Conservation (phyloP, 164 flowering plant species). For the Kalanchoe fedtschenkoi region DNA sequence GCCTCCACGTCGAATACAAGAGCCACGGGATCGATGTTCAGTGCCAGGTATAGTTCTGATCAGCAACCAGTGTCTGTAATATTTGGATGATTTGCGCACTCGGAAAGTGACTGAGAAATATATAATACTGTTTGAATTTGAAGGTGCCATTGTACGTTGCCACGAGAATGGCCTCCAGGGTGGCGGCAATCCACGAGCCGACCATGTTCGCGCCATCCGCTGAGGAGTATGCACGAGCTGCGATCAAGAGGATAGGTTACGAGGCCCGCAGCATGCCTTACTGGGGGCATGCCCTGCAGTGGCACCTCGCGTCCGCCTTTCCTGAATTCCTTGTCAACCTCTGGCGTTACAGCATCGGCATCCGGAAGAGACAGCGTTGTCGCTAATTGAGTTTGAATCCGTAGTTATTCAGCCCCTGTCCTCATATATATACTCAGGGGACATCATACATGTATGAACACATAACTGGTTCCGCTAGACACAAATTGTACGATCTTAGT, state of each 20-base stretch:
- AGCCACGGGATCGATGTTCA: conserved; percentile 38
- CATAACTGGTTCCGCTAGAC: no score
- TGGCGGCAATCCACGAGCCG: conserved; percentile 20
- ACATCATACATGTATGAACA: no score
- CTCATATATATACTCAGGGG: no score
- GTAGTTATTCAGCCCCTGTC: no score
- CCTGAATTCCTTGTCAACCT: background rate
- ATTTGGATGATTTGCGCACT: no score
- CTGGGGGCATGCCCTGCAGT: conserved; percentile 49
- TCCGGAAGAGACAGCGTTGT: background rate
- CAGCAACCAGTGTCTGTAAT: no score
- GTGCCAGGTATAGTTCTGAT: no score
- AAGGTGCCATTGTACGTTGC: conserved; percentile 36
- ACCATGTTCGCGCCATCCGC: conserved; percentile 37
- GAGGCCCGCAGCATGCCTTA: conserved; percentile 37
- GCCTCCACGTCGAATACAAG: conserved; percentile 37
- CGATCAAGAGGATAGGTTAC: conserved; percentile 28
- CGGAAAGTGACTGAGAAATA: no score
- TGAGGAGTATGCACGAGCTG: conserved; percentile 32
- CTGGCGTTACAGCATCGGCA: background rate
- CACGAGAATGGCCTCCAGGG: conserved; percentile 31
- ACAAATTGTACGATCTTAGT: no score
- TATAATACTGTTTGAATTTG: background rate
- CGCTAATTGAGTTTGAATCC: no score
- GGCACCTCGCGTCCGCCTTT: conserved; percentile 13